Base-by-base conservation (phyloP, 768 basidiomycete genomes). In the Myochromella boudieri region DNA sequence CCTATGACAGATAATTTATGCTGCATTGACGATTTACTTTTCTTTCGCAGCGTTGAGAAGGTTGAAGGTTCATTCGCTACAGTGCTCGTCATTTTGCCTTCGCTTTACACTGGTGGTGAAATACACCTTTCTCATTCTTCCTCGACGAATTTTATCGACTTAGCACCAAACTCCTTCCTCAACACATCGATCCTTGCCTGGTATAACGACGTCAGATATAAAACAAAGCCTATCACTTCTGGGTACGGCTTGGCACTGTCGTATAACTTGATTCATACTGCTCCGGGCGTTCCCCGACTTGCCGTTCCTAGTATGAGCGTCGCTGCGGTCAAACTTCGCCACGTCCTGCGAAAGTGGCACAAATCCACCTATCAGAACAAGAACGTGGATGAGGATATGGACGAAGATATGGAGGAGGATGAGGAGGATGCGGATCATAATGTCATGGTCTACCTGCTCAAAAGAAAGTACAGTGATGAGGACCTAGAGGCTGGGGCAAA, bases 191-290 rank as follows among this genome's bases (percentile, higher is more conserved):
- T 74, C 11, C 60, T 78, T 3, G 66, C 77, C 1, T 81, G 78
- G 76, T 77, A 80, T 53, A 78, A 74, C 22, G 78, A 77, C 45
- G 77, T 78, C 40, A 61, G 59, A 37, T 75, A 77, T 55, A 74
- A 76, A 62, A 68, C 78, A 49, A 74, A 74, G 49, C 69, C 72
- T 4, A 61, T 79, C 33, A 73, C 69, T 0, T 67, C 69, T 14
- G 78, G 79, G 3, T 76, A 75, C 46, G 70, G 74, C 1, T 67
- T 80, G 1, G 77, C 76, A 0, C 67, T 80, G 4, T 71, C 76
- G 0, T 80, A 73, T 59, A 78, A 77, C 51, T 65, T 80, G 39
- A 65, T 78, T 15, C 69, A 76, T 46, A 62, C 69, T 3, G 59
- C 64, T 0, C 57, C 70, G 1, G 56, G 61, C 3, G 45, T 59